Percentiles rank a stretch among this genome's conserved stretches.
These are phyloP conservation scores for Shiraia sp. DNA, from an alignment of 2,329 filamentous ascomycete species.

Conservation along the genomic window DNA sequence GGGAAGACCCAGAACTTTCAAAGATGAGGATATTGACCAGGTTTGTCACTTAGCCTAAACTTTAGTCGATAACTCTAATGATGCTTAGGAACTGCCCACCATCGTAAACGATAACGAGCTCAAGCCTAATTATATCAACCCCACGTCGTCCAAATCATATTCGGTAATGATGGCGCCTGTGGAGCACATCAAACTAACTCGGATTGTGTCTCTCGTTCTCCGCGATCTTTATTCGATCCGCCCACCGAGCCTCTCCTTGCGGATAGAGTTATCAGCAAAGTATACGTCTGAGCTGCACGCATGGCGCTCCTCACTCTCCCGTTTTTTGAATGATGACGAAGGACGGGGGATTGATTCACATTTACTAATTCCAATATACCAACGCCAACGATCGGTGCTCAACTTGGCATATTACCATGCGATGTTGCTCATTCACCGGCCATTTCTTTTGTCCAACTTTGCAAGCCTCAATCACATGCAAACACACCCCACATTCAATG, in stretches of 20 bases:
- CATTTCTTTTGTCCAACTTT: constrained; percentile 55
- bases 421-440: constrained; percentile 59
- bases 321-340: constrained; percentile 45
- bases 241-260: constrained; percentile 34
- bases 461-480: constrained; percentile 39
- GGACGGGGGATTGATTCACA: constrained; percentile 44
- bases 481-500: constrained; percentile 20
- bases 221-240: constrained; percentile 51
- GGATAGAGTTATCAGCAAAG: constrained; percentile 46
- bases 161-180: constrained; percentile 52
- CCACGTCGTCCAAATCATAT: constrained; percentile 34
- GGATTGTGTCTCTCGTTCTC: constrained; percentile 50
- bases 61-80: constrained; percentile 1
- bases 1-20: constrained; percentile 63
- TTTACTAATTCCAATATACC: constrained; percentile 54
- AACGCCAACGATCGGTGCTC: constrained; percentile 58
- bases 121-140: constrained; percentile 28
- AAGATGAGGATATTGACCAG: constrained; percentile 67
- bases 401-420: constrained; percentile 60
- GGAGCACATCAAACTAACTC: constrained; percentile 51
- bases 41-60: constrained; percentile 35
- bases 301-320: constrained; percentile 53
- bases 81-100: constrained; percentile 38
- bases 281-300: constrained; percentile 48
- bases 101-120: constrained; percentile 43